phyloP scores from a whole-genome alignment of 805 yeast genomes.

The Hanseniaspora lachancei region DNA sequence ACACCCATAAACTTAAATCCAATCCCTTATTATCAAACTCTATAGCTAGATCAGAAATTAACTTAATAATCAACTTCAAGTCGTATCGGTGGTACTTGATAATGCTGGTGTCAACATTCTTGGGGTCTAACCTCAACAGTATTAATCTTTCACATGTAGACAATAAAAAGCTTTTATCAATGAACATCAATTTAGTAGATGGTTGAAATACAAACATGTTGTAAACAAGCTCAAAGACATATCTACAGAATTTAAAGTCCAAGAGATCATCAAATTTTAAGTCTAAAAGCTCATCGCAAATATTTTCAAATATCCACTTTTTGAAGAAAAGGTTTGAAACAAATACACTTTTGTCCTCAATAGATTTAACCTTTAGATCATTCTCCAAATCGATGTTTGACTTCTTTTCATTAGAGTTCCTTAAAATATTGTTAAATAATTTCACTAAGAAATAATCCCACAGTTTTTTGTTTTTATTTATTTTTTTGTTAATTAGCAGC shows the following conservation, averaged over 20 bases:
- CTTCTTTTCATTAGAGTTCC: not conserved
- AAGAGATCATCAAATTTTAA: not conserved
- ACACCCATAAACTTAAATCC: not conserved
- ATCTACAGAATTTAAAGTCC: constrained; percentile 7
- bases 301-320: constrained; percentile 1
- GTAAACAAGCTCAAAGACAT: constrained; percentile 5
- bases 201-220: constrained; percentile 3
- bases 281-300: not conserved
- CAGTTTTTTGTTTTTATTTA: not conserved
- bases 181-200: not conserved
- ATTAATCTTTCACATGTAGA: not conserved
- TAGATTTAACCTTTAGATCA: not conserved
- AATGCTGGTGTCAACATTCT: not conserved
- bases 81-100: constrained; percentile 8
- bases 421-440: constrained; percentile 3
- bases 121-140: not conserved
- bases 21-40: constrained; percentile 8
- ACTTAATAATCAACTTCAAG: constrained; percentile 8
- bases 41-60: constrained; percentile 1
- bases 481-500: not conserved
- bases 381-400: not conserved
- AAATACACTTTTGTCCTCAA: not conserved
- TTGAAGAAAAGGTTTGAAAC: not conserved
- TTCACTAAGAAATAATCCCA: constrained; percentile 6
- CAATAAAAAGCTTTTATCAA: not conserved